Conservation (phyloP, 495 filamentous ascomycete species). For the Penicillium simplicissimum region DNA sequence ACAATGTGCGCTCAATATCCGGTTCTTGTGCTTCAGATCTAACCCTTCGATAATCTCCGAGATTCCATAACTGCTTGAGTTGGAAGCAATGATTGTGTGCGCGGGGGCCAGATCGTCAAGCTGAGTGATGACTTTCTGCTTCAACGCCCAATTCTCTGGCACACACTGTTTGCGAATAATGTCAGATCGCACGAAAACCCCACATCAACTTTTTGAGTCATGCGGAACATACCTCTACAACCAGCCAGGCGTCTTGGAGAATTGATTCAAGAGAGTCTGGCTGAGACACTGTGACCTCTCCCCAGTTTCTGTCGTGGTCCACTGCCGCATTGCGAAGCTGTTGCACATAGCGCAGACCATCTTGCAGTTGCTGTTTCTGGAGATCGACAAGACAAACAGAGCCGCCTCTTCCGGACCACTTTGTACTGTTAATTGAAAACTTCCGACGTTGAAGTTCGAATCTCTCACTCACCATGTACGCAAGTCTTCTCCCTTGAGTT, state of each 20-base stretch:
- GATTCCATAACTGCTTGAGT: slow-evolving; percentile 43
- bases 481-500: slow-evolving; percentile 39
- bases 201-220: background rate
- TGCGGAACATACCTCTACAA: slow-evolving; percentile 31
- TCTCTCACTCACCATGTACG: slow-evolving; percentile 37
- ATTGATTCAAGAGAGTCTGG: slow-evolving; percentile 14
- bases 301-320: slow-evolving; percentile 15
- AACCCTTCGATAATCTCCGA: slow-evolving; percentile 36
- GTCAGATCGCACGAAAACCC: background rate
- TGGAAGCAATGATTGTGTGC: slow-evolving; percentile 39
- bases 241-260: slow-evolving; percentile 35
- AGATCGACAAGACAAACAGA: slow-evolving; percentile 35
- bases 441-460: background rate
- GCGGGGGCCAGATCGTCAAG: slow-evolving; percentile 30
- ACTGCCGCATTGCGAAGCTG: slow-evolving; percentile 21
- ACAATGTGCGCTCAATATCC: slow-evolving; percentile 38
- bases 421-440: background rate
- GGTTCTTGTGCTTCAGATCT: slow-evolving; percentile 21
- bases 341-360: slow-evolving; percentile 25
- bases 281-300: slow-evolving; percentile 20
- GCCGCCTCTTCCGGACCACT: slow-evolving; percentile 41
- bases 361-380: slow-evolving; percentile 26
- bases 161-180: slow-evolving; percentile 25
- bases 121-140: slow-evolving; percentile 30
- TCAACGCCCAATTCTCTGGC: slow-evolving; percentile 33